Percentiles rank a stretch among this genome's conserved stretches.
Evolutionary conservation across 192 early-diverging fungal genomes (phyloP).

Genomic region (Thamnidium elegans): DNA sequence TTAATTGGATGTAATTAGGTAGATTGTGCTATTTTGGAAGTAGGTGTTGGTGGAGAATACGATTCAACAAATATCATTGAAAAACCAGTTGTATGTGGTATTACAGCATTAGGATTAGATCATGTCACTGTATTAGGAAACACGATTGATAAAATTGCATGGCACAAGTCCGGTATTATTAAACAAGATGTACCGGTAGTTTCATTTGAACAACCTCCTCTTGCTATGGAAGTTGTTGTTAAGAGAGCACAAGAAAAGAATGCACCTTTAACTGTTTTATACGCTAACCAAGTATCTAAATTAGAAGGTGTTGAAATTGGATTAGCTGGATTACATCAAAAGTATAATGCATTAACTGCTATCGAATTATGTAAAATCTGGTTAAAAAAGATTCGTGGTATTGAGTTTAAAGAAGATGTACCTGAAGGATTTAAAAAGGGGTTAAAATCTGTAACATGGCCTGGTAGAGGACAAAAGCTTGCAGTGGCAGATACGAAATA

Average conservation of each 20-base stretch:
- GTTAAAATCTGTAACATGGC: constrained; percentile 69
- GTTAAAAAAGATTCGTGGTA: constrained; percentile 45
- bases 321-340: constrained; percentile 81
- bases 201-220: constrained; percentile 65
- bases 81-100: constrained; percentile 72
- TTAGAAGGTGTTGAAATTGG: constrained; percentile 53
- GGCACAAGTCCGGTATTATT: constrained; percentile 85
- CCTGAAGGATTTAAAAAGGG: constrained; percentile 61
- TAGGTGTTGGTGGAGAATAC: constrained; percentile 82
- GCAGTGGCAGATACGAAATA: constrained; percentile 31
- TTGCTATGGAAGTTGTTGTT: constrained; percentile 65
- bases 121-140: constrained; percentile 67
- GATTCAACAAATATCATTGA: constrained; percentile 81
- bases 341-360: constrained; percentile 81
- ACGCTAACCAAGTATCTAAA: constrained; percentile 17
- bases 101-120: constrained; percentile 78
- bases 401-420: constrained; percentile 29
- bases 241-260: constrained; percentile 66
- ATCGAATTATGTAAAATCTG: constrained; percentile 68
- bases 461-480: constrained; percentile 85
- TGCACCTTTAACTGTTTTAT: constrained; percentile 41
- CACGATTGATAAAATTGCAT: constrained; percentile 74
- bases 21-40: constrained; percentile 79
- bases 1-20: constrained; percentile 38
- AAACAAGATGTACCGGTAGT: constrained; percentile 72